phyloP scores from a whole-genome alignment of 306 rosid species.

The Prinsepia uniflora region DNA sequence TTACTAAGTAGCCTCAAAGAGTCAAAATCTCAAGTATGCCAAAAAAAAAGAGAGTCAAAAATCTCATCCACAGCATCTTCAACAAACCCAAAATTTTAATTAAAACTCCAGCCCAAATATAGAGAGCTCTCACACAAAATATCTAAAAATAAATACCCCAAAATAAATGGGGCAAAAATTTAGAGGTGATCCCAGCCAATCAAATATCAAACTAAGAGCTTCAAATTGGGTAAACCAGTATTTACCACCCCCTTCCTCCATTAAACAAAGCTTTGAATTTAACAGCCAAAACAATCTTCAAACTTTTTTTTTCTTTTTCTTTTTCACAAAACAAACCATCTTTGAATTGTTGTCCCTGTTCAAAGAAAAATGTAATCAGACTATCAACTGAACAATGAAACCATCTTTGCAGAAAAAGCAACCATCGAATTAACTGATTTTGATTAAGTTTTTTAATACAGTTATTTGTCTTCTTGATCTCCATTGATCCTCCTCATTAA shows the following conservation, averaged over 20 bases:
- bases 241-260: constrained; percentile 22
- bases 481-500: constrained; percentile 6
- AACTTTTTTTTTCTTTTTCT: background rate
- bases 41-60: constrained; percentile 2
- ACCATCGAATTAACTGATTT: constrained; percentile 21
- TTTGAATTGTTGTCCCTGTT: background rate
- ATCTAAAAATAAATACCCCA: constrained; percentile 27
- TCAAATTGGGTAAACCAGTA: constrained; percentile 20
- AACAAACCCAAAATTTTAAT: constrained; percentile 27
- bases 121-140: constrained; percentile 25
- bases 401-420: constrained; percentile 9
- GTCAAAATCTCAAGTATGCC: background rate
- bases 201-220: constrained; percentile 17
- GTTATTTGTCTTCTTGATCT: background rate
- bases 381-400: background rate
- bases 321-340: background rate
- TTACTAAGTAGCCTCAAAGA: constrained; percentile 10
- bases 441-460: background rate
- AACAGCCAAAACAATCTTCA: background rate
- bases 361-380: constrained; percentile 17
- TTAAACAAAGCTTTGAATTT: background rate
- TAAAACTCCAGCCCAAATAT: constrained; percentile 28
- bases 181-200: constrained; percentile 38
- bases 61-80: constrained; percentile 36
- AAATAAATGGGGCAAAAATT: constrained; percentile 31